phyloP scores from a whole-genome alignment of 495 filamentous ascomycete genomes.

The Glutinoglossum americanum region DNA sequence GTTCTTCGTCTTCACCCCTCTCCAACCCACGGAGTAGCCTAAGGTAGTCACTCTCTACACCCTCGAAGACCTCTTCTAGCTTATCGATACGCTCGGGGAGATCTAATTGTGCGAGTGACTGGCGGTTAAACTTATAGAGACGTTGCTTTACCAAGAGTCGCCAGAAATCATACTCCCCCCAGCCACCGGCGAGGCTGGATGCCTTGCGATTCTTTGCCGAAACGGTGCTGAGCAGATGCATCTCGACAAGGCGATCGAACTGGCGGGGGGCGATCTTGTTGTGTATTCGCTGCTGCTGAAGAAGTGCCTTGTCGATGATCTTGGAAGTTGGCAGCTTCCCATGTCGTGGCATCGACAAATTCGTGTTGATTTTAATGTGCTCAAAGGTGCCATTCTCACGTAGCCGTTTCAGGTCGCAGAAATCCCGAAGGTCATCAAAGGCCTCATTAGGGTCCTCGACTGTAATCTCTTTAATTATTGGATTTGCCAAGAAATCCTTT shows the following conservation, averaged over 20 bases:
- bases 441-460: slow-evolving; percentile 92
- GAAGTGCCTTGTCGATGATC: slow-evolving; percentile 37
- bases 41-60: slow-evolving; percentile 68
- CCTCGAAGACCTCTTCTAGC: slow-evolving; percentile 52
- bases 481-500: slow-evolving; percentile 33
- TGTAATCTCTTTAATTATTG: slow-evolving; percentile 57
- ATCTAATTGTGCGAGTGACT: slow-evolving; percentile 61
- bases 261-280: slow-evolving; percentile 73
- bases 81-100: slow-evolving; percentile 53
- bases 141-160: slow-evolving; percentile 61
- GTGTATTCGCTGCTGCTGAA: slow-evolving; percentile 36
- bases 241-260: slow-evolving; percentile 68
- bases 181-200: not conserved
- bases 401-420: slow-evolving; percentile 55
- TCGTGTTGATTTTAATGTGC: slow-evolving; percentile 28
- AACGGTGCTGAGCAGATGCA: slow-evolving; percentile 64
- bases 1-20: slow-evolving; percentile 6
- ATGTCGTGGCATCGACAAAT: slow-evolving; percentile 14
- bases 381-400: slow-evolving; percentile 29
- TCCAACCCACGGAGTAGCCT: slow-evolving; percentile 31
- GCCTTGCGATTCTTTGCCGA: slow-evolving; percentile 21
- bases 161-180: slow-evolving; percentile 58
- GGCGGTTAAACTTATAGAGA: slow-evolving; percentile 55
- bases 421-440: slow-evolving; percentile 78
- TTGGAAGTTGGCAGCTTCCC: slow-evolving; percentile 31